These are phyloP conservation scores for Ustilago nuda DNA, from an alignment of 1,284 basidiomycete genomes.

Conservation along the genomic window DNA sequence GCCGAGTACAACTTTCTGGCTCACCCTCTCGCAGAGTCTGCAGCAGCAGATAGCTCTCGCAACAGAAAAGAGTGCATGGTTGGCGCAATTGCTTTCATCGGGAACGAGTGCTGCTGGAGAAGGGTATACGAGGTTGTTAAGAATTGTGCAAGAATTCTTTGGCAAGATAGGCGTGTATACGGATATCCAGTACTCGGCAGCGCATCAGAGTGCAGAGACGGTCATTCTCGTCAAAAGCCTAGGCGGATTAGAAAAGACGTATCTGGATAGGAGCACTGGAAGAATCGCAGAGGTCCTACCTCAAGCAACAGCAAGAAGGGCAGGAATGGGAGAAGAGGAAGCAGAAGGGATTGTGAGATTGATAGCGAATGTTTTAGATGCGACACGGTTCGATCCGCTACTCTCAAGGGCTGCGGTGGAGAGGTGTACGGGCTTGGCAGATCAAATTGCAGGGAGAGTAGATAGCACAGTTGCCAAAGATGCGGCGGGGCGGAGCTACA, in stretches of 20 bases:
- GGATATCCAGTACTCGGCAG: slow-evolving; percentile 85
- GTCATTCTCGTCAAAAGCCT: slow-evolving; percentile 85
- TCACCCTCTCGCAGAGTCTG: slow-evolving; percentile 75
- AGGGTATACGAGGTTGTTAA: slow-evolving; percentile 81
- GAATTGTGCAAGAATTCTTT: slow-evolving; percentile 95
- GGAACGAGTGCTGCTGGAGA: slow-evolving; percentile 69
- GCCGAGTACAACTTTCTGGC: slow-evolving; percentile 91
- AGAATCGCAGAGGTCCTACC: slow-evolving; percentile 81
- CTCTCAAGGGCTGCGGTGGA: slow-evolving; percentile 82
- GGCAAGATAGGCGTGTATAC: slow-evolving; percentile 92
- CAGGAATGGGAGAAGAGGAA: slow-evolving; percentile 10
- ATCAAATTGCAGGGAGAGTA: slow-evolving; percentile 13
- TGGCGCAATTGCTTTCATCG: slow-evolving; percentile 85
- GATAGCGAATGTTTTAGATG: slow-evolving; percentile 90
- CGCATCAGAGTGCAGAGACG: slow-evolving; percentile 90
- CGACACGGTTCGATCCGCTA: slow-evolving; percentile 90
- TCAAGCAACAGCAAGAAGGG: slow-evolving; percentile 61
- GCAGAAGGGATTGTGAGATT: slow-evolving; percentile 11
- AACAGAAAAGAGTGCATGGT: slow-evolving; percentile 81
- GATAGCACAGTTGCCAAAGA: slow-evolving; percentile 11
- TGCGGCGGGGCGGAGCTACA: slow-evolving; percentile 1
- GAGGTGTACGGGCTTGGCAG: slow-evolving; percentile 73
- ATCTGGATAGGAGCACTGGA: slow-evolving; percentile 83
- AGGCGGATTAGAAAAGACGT: slow-evolving; percentile 82
- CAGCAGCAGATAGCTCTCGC: slow-evolving; percentile 77